Evolutionary conservation across 2,329 filamentous ascomycete species (phyloP), one percentile per base, ranked within the genome.

Genomic region (Allantophomopsis cytisporea): DNA sequence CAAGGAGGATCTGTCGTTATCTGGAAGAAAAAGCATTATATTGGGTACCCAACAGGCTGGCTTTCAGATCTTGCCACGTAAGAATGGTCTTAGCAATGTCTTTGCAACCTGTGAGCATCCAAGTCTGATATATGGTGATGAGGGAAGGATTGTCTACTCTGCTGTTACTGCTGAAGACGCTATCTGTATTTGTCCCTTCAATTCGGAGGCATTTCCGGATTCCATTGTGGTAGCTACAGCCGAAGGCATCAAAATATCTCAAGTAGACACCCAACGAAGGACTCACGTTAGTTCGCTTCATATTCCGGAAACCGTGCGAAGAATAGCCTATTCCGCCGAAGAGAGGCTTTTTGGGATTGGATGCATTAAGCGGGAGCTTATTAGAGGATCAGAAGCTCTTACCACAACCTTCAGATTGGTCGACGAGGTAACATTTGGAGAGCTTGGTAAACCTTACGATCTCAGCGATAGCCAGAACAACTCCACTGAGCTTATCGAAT

Each of bases 81-180:
- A 66, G 1, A 65, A 79, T 39, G 74, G 72, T 0, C 63, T 85
- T 1, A 83, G 71, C 54, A 93, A 83, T 50, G 79, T 98, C 1
- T 94, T 98, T 55, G 86, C 87, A 1, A 94, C 86, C 0, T 94
- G 87, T 41, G 91, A 98, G 52, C 86, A 95, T 54, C 84, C 91
- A 0, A 95, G 85, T 46, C 62, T 98, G 40, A 94, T 98, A 37
- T 95, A 98, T 54, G 83, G 83, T 7, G 78, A 80, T 0, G 87
- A 95, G 54, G 85, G 83, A 1, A 74, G 88, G 16, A 81, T 95
- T 32, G 77, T 94, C 1, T 98, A 93, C 61, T 94, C 88, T 4
- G 88, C 91, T 2, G 85, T 95, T 2, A 94, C 89, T 11, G 86
- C 88, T 2, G 84, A 94, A 44, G 80, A 87, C 45, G 84, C 86